Conservation (phyloP, 257 asterid species). For the Solanum raphanifolium region DNA sequence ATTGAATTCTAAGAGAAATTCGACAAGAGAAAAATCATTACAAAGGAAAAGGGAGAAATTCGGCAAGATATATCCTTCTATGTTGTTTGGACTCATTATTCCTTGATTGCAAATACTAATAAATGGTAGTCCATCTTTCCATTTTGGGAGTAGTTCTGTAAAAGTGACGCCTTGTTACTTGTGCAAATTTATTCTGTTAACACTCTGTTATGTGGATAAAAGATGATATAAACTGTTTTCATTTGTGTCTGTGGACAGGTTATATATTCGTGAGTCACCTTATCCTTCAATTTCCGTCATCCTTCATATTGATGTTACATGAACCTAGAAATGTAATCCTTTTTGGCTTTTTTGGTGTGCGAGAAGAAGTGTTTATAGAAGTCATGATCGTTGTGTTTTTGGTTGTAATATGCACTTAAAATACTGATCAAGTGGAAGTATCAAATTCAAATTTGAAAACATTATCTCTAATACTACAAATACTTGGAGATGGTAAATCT, state of each 20-base stretch:
- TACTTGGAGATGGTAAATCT: not conserved
- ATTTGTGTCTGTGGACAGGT: not conserved
- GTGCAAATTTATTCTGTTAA: not conserved
- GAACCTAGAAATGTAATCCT: not conserved
- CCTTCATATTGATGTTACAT: not conserved
- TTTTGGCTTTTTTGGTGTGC: not conserved
- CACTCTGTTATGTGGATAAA: not conserved
- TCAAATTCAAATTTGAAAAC: not conserved
- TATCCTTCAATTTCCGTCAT: not conserved
- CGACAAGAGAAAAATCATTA: not conserved
- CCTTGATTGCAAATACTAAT: not conserved
- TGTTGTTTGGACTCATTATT: not conserved
- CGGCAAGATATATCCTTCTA: not conserved
- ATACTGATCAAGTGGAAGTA: not conserved
- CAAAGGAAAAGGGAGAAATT: not conserved
- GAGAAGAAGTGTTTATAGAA: not conserved
- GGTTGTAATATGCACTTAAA: not conserved
- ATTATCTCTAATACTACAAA: not conserved
- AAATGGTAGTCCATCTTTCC: not conserved
- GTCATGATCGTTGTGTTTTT: not conserved
- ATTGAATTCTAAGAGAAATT: not conserved
- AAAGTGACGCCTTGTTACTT: not conserved
- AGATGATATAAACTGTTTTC: not conserved
- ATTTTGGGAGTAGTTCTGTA: not conserved
- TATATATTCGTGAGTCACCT: not conserved